Evolutionary conservation across 1,284 basidiomycete genomes (phyloP).

Genomic region (Cutaneotrichosporon mucoides): DNA sequence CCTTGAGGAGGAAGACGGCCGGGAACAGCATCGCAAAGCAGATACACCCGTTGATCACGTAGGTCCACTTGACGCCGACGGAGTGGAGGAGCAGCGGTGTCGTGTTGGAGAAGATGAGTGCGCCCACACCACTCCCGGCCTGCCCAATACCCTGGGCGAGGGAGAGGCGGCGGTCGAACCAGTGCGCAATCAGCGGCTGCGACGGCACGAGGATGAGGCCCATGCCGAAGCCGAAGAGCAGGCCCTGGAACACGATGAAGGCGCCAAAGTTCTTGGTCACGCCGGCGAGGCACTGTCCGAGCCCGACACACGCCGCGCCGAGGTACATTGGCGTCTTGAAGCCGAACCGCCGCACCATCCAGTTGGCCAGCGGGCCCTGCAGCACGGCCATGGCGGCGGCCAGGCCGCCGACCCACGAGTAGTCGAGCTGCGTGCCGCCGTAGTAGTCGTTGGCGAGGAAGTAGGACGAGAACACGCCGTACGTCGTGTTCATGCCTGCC

Average conservation of each 20-base stretch:
- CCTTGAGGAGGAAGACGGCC: slow-evolving; percentile 40
- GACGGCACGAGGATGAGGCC: slow-evolving; percentile 38
- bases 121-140: slow-evolving; percentile 45
- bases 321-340: slow-evolving; percentile 43
- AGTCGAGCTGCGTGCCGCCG: slow-evolving; percentile 44
- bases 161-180: slow-evolving; percentile 43
- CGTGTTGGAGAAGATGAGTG: slow-evolving; percentile 42
- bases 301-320: slow-evolving; percentile 26
- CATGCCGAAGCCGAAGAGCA: slow-evolving; percentile 39
- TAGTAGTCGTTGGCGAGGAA: slow-evolving; percentile 50
- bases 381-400: slow-evolving; percentile 42
- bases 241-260: slow-evolving; percentile 38
- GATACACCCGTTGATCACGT: slow-evolving; percentile 48
- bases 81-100: slow-evolving; percentile 38
- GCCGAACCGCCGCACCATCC: slow-evolving; percentile 33
- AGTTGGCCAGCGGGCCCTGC: slow-evolving; percentile 48
- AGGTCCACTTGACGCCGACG: slow-evolving; percentile 42
- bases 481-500: slow-evolving; percentile 50
- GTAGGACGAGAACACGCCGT: slow-evolving; percentile 50
- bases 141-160: slow-evolving; percentile 41
- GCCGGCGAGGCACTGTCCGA: slow-evolving; percentile 38
- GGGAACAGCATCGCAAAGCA: slow-evolving; percentile 44
- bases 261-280: slow-evolving; percentile 27
- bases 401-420: slow-evolving; percentile 51
- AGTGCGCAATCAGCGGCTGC: slow-evolving; percentile 45